Base-by-base conservation (phyloP, 2,329 filamentous ascomycete species). In the Aspergillus tanneri region DNA sequence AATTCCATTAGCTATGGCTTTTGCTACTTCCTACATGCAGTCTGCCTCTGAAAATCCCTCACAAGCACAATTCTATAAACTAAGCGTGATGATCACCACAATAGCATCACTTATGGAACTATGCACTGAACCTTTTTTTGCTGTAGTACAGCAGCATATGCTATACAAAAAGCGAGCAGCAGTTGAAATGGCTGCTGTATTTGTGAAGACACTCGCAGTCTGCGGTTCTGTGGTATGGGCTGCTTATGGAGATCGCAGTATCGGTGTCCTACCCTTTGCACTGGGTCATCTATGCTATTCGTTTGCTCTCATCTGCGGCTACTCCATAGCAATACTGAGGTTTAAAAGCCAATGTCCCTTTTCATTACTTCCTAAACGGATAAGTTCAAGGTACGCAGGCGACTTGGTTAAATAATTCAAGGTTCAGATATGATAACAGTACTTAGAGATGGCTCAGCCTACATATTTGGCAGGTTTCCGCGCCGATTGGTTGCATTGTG, bases 181-280 rank as follows among this genome's bases (percentile, higher is more conserved):
- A 3, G 89, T 92, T 39, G 95, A 99, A 72, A 87, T 87, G n/a
- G 68, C 79, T 19, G 91, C 90, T 18, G 93, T 91, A 0, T 79
- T 95, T 39, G 62, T 84, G 25, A 86, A 90, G 57, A 96, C 91
- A 61, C 58, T 86, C 28, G 75, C 83, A 11, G 93, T 90, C 0
- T 90, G 93, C 53, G 81, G 74, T 0, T 73, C 81, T 1, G 90
- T 87, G 2, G 74, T 87, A 4, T 85, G 81, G 76, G 84, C 83
- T 1, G 77, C 80, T 35, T 70, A 62, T 45, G 63, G 58, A 12
- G 72, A 73, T 1, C 54, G 74, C 16, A 77, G 86, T 48, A 64
- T 88, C 2, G 92, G 91, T 5, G 86, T 91, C 1, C 71, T 97
- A 39, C 90, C 93, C 0, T 97, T 97, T 69, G 93, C 92, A 0